phyloP scores from a whole-genome alignment of 768 basidiomycete genomes.

The Leccinum variicolor region DNA sequence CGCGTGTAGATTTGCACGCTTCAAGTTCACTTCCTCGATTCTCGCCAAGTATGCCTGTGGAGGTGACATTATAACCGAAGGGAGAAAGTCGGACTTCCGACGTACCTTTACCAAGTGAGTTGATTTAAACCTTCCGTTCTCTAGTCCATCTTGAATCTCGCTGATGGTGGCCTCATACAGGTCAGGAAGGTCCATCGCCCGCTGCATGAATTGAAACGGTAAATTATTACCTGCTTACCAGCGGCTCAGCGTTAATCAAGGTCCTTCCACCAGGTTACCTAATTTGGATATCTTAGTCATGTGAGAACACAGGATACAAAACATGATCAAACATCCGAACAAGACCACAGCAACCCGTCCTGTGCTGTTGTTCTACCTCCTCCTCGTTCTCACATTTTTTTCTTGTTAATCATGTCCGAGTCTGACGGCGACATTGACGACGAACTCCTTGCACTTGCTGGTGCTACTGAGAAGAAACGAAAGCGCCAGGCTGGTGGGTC shows the following conservation, averaged over 20 bases:
- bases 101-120: conserved; percentile 59
- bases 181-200: conserved; percentile 36
- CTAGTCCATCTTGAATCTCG: conserved; percentile 52
- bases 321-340: conserved; percentile 17
- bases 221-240: background rate
- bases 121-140: conserved; percentile 50
- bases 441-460: conserved; percentile 80
- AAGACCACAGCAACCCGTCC: background rate
- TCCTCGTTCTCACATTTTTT: background rate
- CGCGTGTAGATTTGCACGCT: conserved; percentile 55
- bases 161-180: conserved; percentile 57
- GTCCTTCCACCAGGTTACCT: conserved; percentile 7
- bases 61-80: background rate
- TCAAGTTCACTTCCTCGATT: conserved; percentile 65
- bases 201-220: conserved; percentile 3
- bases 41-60: conserved; percentile 60
- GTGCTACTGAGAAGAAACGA: conserved; percentile 64
- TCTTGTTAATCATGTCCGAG: conserved; percentile 40
- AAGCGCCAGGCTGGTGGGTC: conserved; percentile 50
- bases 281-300: conserved; percentile 10
- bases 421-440: conserved; percentile 54
- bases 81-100: too few species aligned
- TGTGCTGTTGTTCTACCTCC: background rate
- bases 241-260: background rate
- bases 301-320: conserved; percentile 15